A percentile compares a stretch with the other conserved stretches of the same genome.
Evolutionary conservation across 768 basidiomycete genomes (phyloP).

Genomic region (Termitomyces sp.): DNA sequence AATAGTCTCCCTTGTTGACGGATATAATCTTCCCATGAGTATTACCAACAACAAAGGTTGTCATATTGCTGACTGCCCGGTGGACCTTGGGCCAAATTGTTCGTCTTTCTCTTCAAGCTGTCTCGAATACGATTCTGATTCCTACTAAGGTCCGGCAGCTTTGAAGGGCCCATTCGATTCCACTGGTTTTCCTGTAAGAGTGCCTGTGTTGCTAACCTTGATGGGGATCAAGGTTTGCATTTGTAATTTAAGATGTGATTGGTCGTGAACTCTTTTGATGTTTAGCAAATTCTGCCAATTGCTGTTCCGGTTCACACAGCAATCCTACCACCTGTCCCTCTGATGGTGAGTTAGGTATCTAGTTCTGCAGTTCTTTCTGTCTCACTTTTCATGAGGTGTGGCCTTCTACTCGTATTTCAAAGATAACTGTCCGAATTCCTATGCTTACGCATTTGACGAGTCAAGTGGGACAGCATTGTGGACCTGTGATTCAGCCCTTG

Average conservation of each 20-base stretch:
- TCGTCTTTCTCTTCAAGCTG: not conserved
- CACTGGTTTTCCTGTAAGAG: conserved; percentile 41
- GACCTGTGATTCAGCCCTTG: too few relatives aligned
- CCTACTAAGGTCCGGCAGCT: conserved; percentile 28
- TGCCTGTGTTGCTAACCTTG: conserved; percentile 35
- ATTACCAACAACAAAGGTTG: conserved; percentile 48
- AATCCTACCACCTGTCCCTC: conserved; percentile 29
- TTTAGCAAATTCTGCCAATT: conserved; percentile 28
- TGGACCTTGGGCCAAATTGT: conserved; percentile 53
- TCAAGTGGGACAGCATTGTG: not conserved
- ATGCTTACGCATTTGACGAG: conserved; percentile 10
- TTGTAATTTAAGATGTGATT: not conserved
- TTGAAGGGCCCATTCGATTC: conserved; percentile 44
- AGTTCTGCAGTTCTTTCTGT: conserved; percentile 5
- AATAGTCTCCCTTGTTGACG: conserved; percentile 53
- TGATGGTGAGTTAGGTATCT: conserved; percentile 17
- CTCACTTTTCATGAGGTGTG: conserved; percentile 14
- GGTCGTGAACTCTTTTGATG: not conserved
- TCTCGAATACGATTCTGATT: not conserved
- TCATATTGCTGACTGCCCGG: conserved; percentile 39
- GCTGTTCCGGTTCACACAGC: conserved; percentile 27
- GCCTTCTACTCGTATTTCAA: conserved; percentile 22
- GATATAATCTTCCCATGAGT: conserved; percentile 50
- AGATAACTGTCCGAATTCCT: conserved; percentile 23
- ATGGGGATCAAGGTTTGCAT: conserved; percentile 20